Evolutionary conservation across 805 yeast species (phyloP).

Genomic region (Candida krabiensis): DNA sequence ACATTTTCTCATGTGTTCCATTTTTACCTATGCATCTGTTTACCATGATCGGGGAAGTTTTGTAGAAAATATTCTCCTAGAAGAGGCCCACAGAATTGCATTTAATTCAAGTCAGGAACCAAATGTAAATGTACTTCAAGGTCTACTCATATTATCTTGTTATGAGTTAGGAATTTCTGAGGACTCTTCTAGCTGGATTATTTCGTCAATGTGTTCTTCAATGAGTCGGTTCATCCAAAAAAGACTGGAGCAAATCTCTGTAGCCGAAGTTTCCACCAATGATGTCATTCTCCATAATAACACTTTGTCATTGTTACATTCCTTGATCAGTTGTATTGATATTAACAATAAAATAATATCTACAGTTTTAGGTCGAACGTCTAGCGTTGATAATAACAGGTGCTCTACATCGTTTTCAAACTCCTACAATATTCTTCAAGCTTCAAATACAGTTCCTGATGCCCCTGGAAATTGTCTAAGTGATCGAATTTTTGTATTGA

Average conservation of each 20-base stretch:
- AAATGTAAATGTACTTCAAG: constrained; percentile 30
- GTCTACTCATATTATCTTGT: constrained; percentile 31
- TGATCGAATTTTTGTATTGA: constrained; percentile 29
- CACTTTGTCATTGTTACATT: no score
- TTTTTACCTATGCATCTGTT: constrained; percentile 31
- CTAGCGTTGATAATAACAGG: no score
- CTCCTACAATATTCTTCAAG: constrained; percentile 29
- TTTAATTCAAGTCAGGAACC: constrained; percentile 24
- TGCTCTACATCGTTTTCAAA: no score
- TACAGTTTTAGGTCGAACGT: no score
- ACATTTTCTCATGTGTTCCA: constrained; percentile 28
- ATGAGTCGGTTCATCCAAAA: constrained; percentile 26
- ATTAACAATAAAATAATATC: no score
- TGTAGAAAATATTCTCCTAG: no score
- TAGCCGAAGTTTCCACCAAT: no score
- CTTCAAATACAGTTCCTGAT: constrained; percentile 12
- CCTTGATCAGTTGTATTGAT: no score
- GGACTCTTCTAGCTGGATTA: constrained; percentile 35
- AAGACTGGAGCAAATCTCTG: constrained; percentile 20
- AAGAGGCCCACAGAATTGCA: constrained; percentile 26
- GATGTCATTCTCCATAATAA: no score
- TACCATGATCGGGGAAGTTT: constrained; percentile 19
- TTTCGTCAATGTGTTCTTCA: constrained; percentile 33
- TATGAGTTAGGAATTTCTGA: constrained; percentile 33
- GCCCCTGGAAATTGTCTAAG: constrained; percentile 13